These are phyloP conservation scores for Mortierella sp. DNA, from an alignment of 371 early-diverging fungal species.

Conservation along the genomic window DNA sequence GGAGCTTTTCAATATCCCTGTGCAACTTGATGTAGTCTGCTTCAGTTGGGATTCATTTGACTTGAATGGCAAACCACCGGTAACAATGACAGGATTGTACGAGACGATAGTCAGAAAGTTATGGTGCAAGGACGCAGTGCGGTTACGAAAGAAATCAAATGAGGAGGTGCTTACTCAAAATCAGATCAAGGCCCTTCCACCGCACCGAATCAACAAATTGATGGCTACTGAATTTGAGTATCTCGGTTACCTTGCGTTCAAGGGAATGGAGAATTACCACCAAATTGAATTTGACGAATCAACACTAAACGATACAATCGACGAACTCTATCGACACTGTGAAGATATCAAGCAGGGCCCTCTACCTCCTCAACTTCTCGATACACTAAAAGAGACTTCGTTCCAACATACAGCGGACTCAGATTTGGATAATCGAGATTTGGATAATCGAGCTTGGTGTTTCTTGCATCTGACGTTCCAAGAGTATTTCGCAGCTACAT, in stretches of 20 bases:
- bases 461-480: not conserved
- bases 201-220: not conserved
- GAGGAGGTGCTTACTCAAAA: too few relatives aligned
- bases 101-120: conserved; percentile 18
- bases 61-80: not conserved
- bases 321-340: not conserved
- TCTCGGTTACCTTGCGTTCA: not conserved
- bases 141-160: too few relatives aligned
- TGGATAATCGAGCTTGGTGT: not conserved
- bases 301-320: not conserved
- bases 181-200: too few relatives aligned
- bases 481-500: not conserved
- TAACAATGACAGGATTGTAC: conserved; percentile 21
- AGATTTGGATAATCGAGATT: not conserved
- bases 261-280: not conserved
- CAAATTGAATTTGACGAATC: not conserved
- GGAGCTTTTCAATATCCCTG: conserved; percentile 31
- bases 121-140: not conserved
- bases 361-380: not conserved
- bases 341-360: not conserved
- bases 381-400: not conserved
- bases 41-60: conserved; percentile 26
- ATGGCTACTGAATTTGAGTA: not conserved
- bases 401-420: not conserved
- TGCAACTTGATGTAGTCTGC: conserved; percentile 31